Percentiles rank a stretch among this genome's conserved stretches.
Evolutionary conservation across 495 filamentous ascomycete species (phyloP).

Genomic region (Penicillium bialowiezense): DNA sequence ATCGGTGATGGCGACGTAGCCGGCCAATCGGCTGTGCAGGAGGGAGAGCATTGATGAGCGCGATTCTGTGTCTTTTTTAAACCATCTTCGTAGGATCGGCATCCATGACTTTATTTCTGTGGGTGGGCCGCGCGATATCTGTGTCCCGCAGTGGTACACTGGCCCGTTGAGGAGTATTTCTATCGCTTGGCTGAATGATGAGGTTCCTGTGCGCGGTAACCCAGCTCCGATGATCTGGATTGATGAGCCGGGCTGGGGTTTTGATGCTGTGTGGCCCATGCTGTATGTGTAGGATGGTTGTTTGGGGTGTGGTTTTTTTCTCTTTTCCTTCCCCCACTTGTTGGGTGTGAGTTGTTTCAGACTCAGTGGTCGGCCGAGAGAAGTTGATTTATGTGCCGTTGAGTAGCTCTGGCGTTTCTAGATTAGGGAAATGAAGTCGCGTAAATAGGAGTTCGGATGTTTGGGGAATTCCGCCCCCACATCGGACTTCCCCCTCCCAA

Average conservation of each 20-base stretch:
- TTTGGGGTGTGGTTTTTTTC: not conserved
- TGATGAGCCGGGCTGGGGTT: constrained; percentile 11
- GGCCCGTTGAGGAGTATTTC: constrained; percentile 38
- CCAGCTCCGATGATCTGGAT: constrained; percentile 50
- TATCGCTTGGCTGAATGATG: constrained; percentile 44
- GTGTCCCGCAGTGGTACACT: constrained; percentile 17
- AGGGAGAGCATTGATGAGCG: constrained; percentile 3
- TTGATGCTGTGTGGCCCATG: constrained; percentile 21
- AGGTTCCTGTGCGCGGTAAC: constrained; percentile 46
- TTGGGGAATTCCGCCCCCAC: not conserved
- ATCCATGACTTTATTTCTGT: constrained; percentile 14
- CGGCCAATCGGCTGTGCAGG: constrained; percentile 7
- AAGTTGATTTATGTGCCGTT: no score
- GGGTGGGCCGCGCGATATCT: constrained; percentile 14
- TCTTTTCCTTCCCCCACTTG: not conserved
- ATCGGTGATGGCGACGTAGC: constrained; percentile 14
- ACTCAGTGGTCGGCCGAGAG: not conserved
- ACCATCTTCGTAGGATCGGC: constrained; percentile 4
- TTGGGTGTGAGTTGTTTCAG: not conserved
- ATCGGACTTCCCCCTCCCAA: not conserved
- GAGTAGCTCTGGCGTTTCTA: no score
- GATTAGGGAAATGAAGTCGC: no score
- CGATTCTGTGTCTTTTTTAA: not conserved
- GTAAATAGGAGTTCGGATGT: not conserved
- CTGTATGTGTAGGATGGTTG: not conserved